Evolutionary conservation across 164 flowering plant species (phyloP).

Genomic region (Taxillus chinensis): DNA sequence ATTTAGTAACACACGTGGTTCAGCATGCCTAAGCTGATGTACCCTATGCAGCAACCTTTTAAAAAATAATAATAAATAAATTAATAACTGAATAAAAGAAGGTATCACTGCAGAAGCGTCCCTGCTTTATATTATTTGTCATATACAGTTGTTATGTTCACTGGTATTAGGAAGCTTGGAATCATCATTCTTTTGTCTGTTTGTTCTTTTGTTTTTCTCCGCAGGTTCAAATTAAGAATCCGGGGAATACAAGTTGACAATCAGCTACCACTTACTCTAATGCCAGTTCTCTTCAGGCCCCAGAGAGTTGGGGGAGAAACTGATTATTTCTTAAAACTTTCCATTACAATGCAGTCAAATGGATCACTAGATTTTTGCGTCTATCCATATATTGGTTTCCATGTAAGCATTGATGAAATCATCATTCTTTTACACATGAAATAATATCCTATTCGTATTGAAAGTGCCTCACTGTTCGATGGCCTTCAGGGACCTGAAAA

Average conservation of each 20-base stretch:
- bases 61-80: no score
- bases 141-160: neutral
- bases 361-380: slow-evolving; percentile 65
- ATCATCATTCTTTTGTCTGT: no score
- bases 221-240: slow-evolving; percentile 83
- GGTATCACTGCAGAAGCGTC: no score
- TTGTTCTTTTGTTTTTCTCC: slow-evolving; percentile 7
- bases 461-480: slow-evolving; percentile 1
- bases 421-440: neutral
- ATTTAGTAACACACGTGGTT: neutral
- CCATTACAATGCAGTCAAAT: slow-evolving; percentile 69
- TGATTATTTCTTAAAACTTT: slow-evolving; percentile 70
- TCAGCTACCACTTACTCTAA: slow-evolving; percentile 86
- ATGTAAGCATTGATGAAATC: slow-evolving; percentile 30
- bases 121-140: no score
- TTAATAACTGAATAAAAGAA: no score
- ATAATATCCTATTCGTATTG: neutral
- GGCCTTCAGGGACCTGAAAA: slow-evolving; percentile 73
- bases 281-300: slow-evolving; percentile 94
- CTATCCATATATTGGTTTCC: slow-evolving; percentile 89
- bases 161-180: neutral
- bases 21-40: no score
- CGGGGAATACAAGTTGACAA: slow-evolving; percentile 83
- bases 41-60: no score
- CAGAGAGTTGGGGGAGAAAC: slow-evolving; percentile 66